Evolutionary conservation across 75 land plant genomes (phyloP).

Genomic region (Ceratopteris richardii): DNA sequence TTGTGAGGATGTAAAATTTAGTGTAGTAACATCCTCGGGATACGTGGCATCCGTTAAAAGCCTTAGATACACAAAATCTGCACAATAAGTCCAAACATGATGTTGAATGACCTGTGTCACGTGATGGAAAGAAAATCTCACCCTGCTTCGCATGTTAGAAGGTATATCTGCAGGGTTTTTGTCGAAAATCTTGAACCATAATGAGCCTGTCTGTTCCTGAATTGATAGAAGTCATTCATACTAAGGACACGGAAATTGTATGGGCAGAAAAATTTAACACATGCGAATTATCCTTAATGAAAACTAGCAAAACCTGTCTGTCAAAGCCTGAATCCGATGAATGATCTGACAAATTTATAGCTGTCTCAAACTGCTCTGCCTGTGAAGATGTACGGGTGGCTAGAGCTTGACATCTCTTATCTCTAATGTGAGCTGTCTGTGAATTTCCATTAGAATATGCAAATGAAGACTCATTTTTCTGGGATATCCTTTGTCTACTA

Average conservation of each 20-base stretch:
- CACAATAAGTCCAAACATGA: too few species aligned
- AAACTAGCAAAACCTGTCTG: neutral
- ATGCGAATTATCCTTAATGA: too few species aligned
- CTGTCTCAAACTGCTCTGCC: neutral
- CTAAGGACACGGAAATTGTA: too few species aligned
- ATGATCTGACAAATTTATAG: slow-evolving; percentile 2
- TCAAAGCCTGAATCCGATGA: slow-evolving; percentile 4
- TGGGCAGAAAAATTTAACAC: too few species aligned
- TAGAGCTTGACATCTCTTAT: neutral
- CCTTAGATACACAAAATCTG: too few species aligned
- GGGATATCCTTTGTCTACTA: neutral
- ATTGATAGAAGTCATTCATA: neutral
- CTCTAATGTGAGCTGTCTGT: neutral
- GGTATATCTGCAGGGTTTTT: slow-evolving; percentile 41
- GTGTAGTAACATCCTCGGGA: too few species aligned
- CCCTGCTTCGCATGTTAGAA: slow-evolving; percentile 27
- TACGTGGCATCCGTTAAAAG: too few species aligned
- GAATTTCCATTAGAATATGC: neutral
- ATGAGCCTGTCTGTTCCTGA: slow-evolving; percentile 32
- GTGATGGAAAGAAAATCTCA: slow-evolving; percentile 5
- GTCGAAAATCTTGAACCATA: slow-evolving; percentile 43
- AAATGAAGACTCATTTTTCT: neutral
- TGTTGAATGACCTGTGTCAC: too few species aligned
- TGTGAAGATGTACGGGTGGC: neutral
- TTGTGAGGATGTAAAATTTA: too few species aligned